Conservation (phyloP, 2,329 filamentous ascomycete species). For the Nigrograna mackinnonii region DNA sequence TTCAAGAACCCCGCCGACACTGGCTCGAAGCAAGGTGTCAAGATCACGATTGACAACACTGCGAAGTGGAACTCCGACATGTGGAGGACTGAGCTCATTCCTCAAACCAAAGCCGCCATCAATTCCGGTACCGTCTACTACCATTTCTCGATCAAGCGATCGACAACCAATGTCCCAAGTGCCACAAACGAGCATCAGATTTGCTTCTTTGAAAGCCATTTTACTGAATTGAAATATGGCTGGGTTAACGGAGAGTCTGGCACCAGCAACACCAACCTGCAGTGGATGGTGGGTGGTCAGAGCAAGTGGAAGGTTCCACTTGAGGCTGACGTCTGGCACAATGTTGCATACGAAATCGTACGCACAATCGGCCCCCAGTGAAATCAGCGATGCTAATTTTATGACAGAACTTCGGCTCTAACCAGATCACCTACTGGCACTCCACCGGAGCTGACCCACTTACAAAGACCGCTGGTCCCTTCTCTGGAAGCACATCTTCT, state of each 20-base stretch:
- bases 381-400: conserved; percentile 5
- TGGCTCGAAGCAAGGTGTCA: conserved; percentile 65
- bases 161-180: conserved; percentile 62
- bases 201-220: conserved; percentile 69
- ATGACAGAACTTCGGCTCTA: conserved; percentile 59
- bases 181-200: conserved; percentile 69
- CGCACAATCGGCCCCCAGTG: conserved; percentile 15
- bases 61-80: conserved; percentile 76
- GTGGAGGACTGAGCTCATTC: conserved; percentile 75
- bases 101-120: conserved; percentile 68
- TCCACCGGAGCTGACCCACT: conserved; percentile 65
- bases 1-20: conserved; percentile 70
- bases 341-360: conserved; percentile 72
- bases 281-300: conserved; percentile 66
- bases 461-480: conserved; percentile 61
- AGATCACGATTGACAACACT: conserved; percentile 67
- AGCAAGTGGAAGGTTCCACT: conserved; percentile 67
- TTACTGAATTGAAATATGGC: conserved; percentile 74
- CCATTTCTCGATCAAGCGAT: conserved; percentile 70
- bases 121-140: conserved; percentile 70
- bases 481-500: conserved; percentile 63
- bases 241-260: conserved; percentile 57
- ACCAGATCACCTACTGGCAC: conserved; percentile 71
- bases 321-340: conserved; percentile 70
- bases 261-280: conserved; percentile 58